Evolutionary conservation across 2,329 filamentous ascomycete genomes (phyloP), one percentile per base, ranked within the genome.

Genomic region (Onygenales sp.): DNA sequence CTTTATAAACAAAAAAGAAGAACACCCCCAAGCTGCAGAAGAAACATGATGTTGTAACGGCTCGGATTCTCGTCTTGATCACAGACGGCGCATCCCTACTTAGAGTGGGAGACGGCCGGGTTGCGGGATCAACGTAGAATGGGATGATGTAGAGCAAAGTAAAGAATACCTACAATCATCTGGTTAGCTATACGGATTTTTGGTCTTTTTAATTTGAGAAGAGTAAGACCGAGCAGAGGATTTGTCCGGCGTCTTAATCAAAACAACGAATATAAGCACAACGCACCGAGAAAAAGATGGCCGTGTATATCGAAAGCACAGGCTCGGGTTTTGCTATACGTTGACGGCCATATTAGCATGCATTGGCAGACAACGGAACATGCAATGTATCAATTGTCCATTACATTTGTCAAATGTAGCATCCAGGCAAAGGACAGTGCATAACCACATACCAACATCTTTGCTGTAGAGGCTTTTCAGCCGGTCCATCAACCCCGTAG

Each of bases 101-200:
- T 32, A 94, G 80, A 52, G 79, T 82, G 31, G 82, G 79, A 7
- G 89, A 93, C 6, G 91, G 90, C 51, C 91, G 83, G 5, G 92
- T 94, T 17, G 82, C 79, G 3, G 82, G 71, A 17, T 86, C 93
- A 58, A 92, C 77, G 75, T 98, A 96, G 71, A 97, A 89, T 27
- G 93, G 92, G 3, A 87, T 75, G 62, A 98, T 88, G 73, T 97
- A 98, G 73, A 89, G 73, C 61, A 90, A 69, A n/a, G 89, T 95
- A 72, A 94, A 95, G 57, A 84, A 13, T 17, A 50, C 48, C 48
- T 47, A 31, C 7, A 11, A 33, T 48, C 44, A 47, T n/a, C 14
- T 21, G 33, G 35, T 48, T 11, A 48, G 46, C 35, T 27, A 27
- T 27, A 27, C 1, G 70, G 57, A 91, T 73, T 88, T 87, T 11